Evolutionary conservation across 192 early-diverging fungal species (phyloP).

Genomic region (Lobulomyces angularis): DNA sequence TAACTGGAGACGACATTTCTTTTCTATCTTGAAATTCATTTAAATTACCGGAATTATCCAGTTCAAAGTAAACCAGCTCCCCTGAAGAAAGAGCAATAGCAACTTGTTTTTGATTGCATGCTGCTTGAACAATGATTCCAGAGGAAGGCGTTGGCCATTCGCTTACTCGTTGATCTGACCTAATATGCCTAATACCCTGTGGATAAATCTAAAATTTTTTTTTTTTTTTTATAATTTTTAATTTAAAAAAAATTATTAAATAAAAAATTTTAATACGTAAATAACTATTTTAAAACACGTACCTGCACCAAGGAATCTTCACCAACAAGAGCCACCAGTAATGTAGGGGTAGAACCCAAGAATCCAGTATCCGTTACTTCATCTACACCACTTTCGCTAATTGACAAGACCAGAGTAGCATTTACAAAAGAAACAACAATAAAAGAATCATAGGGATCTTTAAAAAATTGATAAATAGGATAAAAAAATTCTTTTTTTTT

Average conservation of each 20-base stretch:
- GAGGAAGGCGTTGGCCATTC: conserved; percentile 85
- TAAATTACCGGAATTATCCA: conserved; percentile 67
- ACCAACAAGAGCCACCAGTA: conserved; percentile 71
- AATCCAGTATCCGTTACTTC: conserved; percentile 90
- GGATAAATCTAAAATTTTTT: conserved; percentile 66
- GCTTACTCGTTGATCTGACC: conserved; percentile 70
- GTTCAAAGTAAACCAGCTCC: conserved; percentile 86
- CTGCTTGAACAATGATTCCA: conserved; percentile 60
- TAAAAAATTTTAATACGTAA: background rate
- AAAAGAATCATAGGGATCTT: conserved; percentile 60
- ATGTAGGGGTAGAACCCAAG: conserved; percentile 65
- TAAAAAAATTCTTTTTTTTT: background rate
- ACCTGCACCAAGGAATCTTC: conserved; percentile 82
- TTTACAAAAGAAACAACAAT: conserved; percentile 89
- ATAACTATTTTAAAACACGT: no score
- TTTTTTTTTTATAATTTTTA: background rate
- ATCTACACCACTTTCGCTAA: conserved; percentile 85
- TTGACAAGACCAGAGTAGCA: conserved; percentile 81
- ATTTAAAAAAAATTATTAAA: background rate
- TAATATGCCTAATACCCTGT: conserved; percentile 79
- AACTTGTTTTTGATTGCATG: conserved; percentile 67
- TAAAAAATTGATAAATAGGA: background rate
- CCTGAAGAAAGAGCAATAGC: conserved; percentile 71
- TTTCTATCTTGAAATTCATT: conserved; percentile 77
- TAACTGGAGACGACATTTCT: conserved; percentile 56